A percentile compares a stretch with the other conserved stretches of the same genome.
These are phyloP conservation scores for Guyanaporus albipodus DNA, from an alignment of 768 basidiomycete species.

Conservation along the genomic window DNA sequence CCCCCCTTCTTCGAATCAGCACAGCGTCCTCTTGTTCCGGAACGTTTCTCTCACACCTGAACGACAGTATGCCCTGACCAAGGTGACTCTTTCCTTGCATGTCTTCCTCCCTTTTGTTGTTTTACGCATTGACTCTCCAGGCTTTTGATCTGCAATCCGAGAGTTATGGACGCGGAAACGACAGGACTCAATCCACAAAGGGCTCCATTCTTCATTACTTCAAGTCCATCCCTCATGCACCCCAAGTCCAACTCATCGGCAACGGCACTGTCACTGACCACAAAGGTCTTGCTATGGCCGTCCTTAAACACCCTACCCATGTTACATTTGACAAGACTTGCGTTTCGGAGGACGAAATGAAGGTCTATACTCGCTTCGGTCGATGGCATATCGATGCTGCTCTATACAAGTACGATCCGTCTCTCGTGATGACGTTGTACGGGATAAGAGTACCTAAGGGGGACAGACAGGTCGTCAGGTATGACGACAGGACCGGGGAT, in stretches of 20 bases:
- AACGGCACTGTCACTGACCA: slow-evolving; percentile 78
- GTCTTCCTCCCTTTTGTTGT: not conserved
- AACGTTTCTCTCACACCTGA: slow-evolving; percentile 57
- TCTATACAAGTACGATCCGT: slow-evolving; percentile 68
- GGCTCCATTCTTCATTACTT: slow-evolving; percentile 85
- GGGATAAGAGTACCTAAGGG: slow-evolving; percentile 60
- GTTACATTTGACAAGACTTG: slow-evolving; percentile 80
- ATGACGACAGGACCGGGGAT: slow-evolving; percentile 86
- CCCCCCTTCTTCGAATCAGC: no score
- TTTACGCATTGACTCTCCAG: slow-evolving; percentile 40
- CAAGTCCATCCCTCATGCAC: slow-evolving; percentile 83
- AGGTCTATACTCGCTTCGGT: slow-evolving; percentile 77
- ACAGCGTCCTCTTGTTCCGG: slow-evolving; percentile 71
- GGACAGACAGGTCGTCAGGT: slow-evolving; percentile 54
- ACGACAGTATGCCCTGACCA: slow-evolving; percentile 49
- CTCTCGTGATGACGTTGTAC: slow-evolving; percentile 80
- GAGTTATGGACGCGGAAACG: slow-evolving; percentile 81
- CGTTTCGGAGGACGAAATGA: slow-evolving; percentile 65
- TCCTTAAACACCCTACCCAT: slow-evolving; percentile 82
- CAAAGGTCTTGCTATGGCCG: slow-evolving; percentile 74
- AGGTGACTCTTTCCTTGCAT: slow-evolving; percentile 41
- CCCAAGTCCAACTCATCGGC: slow-evolving; percentile 89
- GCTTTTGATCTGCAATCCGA: slow-evolving; percentile 65
- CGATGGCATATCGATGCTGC: slow-evolving; percentile 92
- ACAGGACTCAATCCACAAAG: slow-evolving; percentile 68